Percentiles rank a stretch among this genome's conserved stretches.
Conservation (phyloP, 1,139 yeast species). For the Sugiyamaella sp. region DNA sequence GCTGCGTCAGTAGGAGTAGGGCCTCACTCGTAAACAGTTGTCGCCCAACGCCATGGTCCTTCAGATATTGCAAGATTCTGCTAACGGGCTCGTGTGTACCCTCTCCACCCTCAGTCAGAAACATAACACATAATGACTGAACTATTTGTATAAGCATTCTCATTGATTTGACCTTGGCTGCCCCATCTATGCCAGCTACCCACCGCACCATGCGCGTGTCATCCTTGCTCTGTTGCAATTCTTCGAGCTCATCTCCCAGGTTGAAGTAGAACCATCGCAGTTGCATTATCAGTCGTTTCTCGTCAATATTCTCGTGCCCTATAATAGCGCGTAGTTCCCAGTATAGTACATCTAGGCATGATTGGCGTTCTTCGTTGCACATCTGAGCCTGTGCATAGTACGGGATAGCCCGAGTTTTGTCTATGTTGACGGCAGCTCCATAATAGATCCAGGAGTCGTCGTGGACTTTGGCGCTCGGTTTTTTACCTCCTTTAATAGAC, state of each 20-base stretch:
- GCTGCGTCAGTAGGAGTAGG: background rate
- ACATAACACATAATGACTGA: too few species aligned
- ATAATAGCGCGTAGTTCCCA: constrained; percentile 3
- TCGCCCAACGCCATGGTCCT: background rate
- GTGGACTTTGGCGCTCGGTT: too few species aligned
- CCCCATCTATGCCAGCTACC: too few species aligned
- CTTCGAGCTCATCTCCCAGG: too few species aligned
- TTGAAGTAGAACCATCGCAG: too few species aligned
- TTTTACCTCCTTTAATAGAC: too few species aligned
- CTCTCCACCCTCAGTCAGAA: too few species aligned
- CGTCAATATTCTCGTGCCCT: background rate
- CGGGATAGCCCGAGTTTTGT: constrained; percentile 18
- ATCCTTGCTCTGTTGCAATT: too few species aligned
- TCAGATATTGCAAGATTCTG: background rate
- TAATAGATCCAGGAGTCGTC: constrained; percentile 32
- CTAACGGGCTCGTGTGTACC: too few species aligned
- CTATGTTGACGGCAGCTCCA: constrained; percentile 26
- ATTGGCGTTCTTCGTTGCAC: background rate
- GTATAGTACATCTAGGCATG: background rate
- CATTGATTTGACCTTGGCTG: too few species aligned
- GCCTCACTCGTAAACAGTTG: background rate
- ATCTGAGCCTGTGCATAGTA: constrained; percentile 21
- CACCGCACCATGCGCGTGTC: too few species aligned
- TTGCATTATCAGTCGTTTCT: background rate
- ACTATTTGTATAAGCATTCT: too few species aligned